Evolutionary conservation across 768 basidiomycete genomes (phyloP).

Genomic region (Lactifluus subvellereus): DNA sequence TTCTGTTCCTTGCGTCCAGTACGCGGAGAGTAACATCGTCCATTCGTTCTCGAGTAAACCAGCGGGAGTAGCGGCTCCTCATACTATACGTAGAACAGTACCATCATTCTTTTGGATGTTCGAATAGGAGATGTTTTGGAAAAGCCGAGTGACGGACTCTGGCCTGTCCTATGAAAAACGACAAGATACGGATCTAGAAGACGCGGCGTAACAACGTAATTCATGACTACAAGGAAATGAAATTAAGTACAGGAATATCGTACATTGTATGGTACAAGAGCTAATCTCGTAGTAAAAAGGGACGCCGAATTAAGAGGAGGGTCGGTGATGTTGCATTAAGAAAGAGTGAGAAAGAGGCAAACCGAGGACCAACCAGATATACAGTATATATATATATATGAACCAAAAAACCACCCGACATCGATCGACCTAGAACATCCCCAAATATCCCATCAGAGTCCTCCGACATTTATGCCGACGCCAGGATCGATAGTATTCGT

Average conservation of each 20-base stretch:
- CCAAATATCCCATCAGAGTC: neutral
- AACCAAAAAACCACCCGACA: neutral
- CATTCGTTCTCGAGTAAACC: too few relatives aligned
- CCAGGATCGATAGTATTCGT: neutral
- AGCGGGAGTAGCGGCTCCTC: too few relatives aligned
- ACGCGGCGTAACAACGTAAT: neutral
- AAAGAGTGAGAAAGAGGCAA: too few relatives aligned
- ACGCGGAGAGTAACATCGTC: too few relatives aligned
- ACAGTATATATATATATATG: neutral
- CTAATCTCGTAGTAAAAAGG: neutral
- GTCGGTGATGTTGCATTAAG: neutral
- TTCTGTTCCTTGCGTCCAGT: too few relatives aligned
- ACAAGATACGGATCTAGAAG: neutral
- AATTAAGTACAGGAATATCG: too few relatives aligned
- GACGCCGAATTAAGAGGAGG: neutral
- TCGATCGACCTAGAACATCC: neutral
- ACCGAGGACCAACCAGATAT: neutral
- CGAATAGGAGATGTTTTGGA: neutral
- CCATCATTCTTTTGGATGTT: neutral
- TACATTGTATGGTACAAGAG: neutral
- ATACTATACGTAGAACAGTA: neutral
- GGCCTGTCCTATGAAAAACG: neutral
- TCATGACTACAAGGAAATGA: too few relatives aligned
- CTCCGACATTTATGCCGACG: neutral
- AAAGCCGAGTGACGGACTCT: neutral